phyloP scores from a whole-genome alignment of 371 early-diverging fungal species.

The Fennellomyces sp. region DNA sequence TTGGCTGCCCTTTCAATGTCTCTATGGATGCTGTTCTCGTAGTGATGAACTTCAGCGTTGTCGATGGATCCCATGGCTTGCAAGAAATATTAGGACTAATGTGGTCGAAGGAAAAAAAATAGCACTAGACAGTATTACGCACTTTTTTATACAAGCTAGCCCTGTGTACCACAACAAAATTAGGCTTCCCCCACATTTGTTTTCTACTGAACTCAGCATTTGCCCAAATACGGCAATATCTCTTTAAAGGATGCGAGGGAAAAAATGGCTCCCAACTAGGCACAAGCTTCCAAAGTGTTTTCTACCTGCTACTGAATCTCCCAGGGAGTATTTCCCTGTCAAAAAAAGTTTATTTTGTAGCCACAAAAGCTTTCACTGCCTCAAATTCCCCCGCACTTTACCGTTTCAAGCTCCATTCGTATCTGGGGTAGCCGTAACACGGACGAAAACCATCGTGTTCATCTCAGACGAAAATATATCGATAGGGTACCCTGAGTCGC shows the following conservation, averaged over 20 bases:
- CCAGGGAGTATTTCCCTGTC: too few relatives aligned
- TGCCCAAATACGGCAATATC: background rate
- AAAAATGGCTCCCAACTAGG: background rate
- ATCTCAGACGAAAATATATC: background rate
- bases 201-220: slow-evolving; percentile 6
- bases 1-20: slow-evolving; percentile 6
- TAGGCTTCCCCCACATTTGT: slow-evolving; percentile 8
- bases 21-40: slow-evolving; percentile 13
- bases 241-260: background rate
- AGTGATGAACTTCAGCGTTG: slow-evolving; percentile 18
- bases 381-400: background rate
- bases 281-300: background rate
- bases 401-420: background rate
- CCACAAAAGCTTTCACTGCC: background rate
- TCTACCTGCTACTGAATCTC: background rate
- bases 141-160: background rate
- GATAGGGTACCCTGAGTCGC: slow-evolving; percentile 1
- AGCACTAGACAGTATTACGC: background rate
- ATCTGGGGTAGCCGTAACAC: background rate
- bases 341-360: background rate
- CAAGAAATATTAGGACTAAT: background rate
- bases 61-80: slow-evolving; percentile 11
- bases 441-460: background rate
- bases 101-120: background rate
- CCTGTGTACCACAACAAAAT: background rate